Evolutionary conservation across 345 rosid genomes (phyloP), one percentile per base, ranked within the genome.

Genomic region (Aquilaria malaccensis): DNA sequence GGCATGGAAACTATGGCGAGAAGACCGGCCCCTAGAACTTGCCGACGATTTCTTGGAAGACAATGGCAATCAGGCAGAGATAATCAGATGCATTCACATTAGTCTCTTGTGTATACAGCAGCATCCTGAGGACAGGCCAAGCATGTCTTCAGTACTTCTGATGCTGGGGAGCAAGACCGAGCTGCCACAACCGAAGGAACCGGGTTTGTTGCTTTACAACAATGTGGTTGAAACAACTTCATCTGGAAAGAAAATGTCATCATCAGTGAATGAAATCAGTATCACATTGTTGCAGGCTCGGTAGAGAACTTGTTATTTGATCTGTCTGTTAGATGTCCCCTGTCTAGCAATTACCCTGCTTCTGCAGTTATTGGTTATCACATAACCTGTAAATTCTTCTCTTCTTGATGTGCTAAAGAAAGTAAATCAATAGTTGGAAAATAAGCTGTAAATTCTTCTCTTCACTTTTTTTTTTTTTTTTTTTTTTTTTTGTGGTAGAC

Each of bases 101-200:
- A 60, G 81, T 41, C 70, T 82, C 30, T 55, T 79, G 11, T 75
- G 86, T 12, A 77, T 82, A 47, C 83, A 82, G 29, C 79, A 70
- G 2, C 50, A 29, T 56, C 83, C 75, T 0, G 75, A 74, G 46
- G 77, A 77, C 60, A 70, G 83, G 66, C 83, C 83, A 13, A 71
- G 50, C 59, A 75, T 82, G 80, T 46, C 77, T 13, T 49, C 73
- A 0, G 81, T 74, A 47, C 70, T 71, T n/a, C 69, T 82, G 58
- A 79, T 79, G 83, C 56, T 82, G 65, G 68, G 78, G 1, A 69
- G 83, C 6, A 78, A 82, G 22, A 59, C n/a, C 57, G 7, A 51
- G 10, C 49, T 80, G 76, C 81, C 76, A 1, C 47, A 63, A 0
- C 83, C 81, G 0, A 74, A 74, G 50, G 68, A 72, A 63, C 83